These are phyloP conservation scores for Kwoniella pini DNA, from an alignment of 768 basidiomycete genomes.

Conservation along the genomic window DNA sequence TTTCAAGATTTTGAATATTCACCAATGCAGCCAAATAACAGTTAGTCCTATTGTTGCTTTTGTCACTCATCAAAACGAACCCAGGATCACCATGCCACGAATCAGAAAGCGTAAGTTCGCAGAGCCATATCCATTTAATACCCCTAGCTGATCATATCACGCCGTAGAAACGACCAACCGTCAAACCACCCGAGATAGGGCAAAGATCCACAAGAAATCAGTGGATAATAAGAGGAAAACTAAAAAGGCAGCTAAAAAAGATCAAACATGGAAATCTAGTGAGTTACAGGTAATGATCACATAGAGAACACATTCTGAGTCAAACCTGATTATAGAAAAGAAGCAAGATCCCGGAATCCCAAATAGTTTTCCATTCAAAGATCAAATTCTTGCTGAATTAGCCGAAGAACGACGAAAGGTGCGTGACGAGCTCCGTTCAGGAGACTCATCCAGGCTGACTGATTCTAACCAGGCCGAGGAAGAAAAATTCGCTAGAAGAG, in stretches of 20 bases:
- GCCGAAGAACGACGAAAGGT: slow-evolving; percentile 77
- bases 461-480: slow-evolving; percentile 65
- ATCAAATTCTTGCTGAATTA: slow-evolving; percentile 87
- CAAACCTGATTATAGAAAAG: slow-evolving; percentile 57
- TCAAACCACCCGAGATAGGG: slow-evolving; percentile 69
- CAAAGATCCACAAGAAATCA: slow-evolving; percentile 72
- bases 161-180: slow-evolving; percentile 79
- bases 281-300: no score
- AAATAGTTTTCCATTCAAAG: slow-evolving; percentile 90
- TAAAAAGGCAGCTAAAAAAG: slow-evolving; percentile 73
- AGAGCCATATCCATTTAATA: not conserved
- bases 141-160: not conserved
- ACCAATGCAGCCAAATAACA: not conserved
- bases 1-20: slow-evolving; percentile 20
- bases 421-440: no score
- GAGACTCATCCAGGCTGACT: no score
- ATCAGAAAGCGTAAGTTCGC: slow-evolving; percentile 53
- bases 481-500: slow-evolving; percentile 64
- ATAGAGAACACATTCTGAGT: no score
- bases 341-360: slow-evolving; percentile 92
- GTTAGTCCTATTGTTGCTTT: no score
- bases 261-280: slow-evolving; percentile 87
- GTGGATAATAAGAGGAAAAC: slow-evolving; percentile 75
- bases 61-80: not conserved
- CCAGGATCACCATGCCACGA: slow-evolving; percentile 38